Percentiles rank a stretch among this genome's conserved stretches.
Evolutionary conservation across 2,329 filamentous ascomycete species (phyloP).

Genomic region (Neopestalotiopsis rosae): DNA sequence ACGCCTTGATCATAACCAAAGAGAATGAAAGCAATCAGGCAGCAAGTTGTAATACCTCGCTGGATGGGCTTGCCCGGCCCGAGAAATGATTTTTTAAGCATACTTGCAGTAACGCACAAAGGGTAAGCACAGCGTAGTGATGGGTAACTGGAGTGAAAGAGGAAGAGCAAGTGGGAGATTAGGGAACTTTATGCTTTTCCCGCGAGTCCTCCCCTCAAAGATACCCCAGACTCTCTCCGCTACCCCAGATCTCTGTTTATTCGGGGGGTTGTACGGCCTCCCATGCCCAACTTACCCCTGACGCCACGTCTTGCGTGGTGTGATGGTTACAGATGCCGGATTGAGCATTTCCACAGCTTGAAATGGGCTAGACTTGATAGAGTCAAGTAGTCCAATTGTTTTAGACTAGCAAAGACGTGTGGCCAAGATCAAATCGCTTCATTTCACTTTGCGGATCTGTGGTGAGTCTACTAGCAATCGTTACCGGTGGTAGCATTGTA

Average conservation of each 20-base stretch:
- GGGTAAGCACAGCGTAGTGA: background rate
- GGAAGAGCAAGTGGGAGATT: background rate
- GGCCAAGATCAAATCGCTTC: no score
- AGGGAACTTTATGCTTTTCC: background rate
- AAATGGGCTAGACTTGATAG: background rate
- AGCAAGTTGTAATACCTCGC: conserved; percentile 10
- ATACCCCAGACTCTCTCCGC: background rate
- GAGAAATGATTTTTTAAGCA: background rate
- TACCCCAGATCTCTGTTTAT: background rate
- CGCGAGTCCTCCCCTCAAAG: background rate
- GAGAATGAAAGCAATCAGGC: conserved; percentile 11
- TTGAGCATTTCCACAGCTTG: background rate
- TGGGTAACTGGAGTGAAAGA: background rate
- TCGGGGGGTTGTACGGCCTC: background rate
- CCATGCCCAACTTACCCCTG: background rate
- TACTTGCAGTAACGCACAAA: background rate
- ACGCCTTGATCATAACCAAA: conserved; percentile 24
- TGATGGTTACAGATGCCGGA: background rate
- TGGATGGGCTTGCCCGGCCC: background rate
- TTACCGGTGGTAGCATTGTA: no score
- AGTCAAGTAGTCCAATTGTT: background rate
- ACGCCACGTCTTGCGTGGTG: background rate
- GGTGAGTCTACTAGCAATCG: no score
- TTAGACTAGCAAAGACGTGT: no score
- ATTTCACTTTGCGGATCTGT: no score